Percentiles rank a stretch among this genome's conserved stretches.
These are phyloP conservation scores for Blastomyces gilchristii DNA, from an alignment of 2,329 filamentous ascomycete species.

Conservation along the genomic window DNA sequence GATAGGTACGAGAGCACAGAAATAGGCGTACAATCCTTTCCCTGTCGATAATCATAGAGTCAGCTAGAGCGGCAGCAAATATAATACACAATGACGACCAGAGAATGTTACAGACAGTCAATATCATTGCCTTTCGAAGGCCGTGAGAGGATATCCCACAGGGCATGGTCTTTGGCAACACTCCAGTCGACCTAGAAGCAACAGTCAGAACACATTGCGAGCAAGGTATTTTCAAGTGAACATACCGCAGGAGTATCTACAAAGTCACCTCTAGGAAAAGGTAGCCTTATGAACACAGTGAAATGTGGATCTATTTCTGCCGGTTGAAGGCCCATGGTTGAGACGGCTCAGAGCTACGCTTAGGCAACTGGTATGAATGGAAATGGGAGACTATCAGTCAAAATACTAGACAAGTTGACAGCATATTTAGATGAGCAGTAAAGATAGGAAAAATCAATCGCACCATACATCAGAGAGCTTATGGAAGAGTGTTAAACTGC, in stretches of 20 bases:
- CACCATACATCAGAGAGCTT: neutral
- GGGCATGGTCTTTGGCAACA: slow-evolving; percentile 67
- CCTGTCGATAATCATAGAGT: slow-evolving; percentile 41
- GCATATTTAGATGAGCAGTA: neutral
- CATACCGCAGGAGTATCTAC: slow-evolving; percentile 77
- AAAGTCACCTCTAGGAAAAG: slow-evolving; percentile 77
- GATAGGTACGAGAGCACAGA: neutral
- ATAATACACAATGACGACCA: neutral
- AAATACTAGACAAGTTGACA: neutral
- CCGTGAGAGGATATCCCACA: slow-evolving; percentile 85
- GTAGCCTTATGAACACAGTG: slow-evolving; percentile 81
- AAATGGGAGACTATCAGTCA: neutral
- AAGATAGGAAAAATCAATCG: neutral
- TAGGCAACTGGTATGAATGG: no score
- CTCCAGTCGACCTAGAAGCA: slow-evolving; percentile 70
- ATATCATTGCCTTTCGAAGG: slow-evolving; percentile 69
- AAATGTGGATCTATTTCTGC: slow-evolving; percentile 23
- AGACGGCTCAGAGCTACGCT: neutral
- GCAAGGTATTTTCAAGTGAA: slow-evolving; percentile 10
- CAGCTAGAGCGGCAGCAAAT: neutral
- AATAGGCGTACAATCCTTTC: slow-evolving; percentile 55
- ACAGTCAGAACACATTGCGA: slow-evolving; percentile 15
- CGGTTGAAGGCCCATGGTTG: slow-evolving; percentile 1
- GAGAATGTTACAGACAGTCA: slow-evolving; percentile 55
- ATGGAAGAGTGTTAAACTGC: neutral